These are phyloP conservation scores for Ophiostoma populinum DNA, from an alignment of 2,329 filamentous ascomycete species.

Conservation along the genomic window DNA sequence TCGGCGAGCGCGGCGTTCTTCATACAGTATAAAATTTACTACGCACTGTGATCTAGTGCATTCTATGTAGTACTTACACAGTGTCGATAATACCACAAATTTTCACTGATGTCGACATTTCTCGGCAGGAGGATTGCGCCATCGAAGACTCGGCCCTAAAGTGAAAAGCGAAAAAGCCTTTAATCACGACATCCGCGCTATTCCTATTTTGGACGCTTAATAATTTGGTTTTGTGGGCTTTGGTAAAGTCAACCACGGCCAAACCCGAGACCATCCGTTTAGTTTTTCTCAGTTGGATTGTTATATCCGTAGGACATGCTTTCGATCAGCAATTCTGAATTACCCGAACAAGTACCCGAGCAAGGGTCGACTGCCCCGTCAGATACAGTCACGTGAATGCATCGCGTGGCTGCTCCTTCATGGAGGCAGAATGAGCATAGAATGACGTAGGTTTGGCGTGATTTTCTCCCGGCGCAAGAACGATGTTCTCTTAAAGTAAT, in stretches of 20 bases:
- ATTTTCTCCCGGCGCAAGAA: no score
- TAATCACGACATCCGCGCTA: conserved; percentile 24
- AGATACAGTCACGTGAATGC: no score
- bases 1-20: not conserved
- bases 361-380: no score
- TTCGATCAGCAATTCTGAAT: no score
- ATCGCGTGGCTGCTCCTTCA: no score
- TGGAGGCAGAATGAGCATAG: no score
- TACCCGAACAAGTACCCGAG: no score
- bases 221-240: conserved; percentile 1
- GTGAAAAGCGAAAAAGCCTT: conserved; percentile 7
- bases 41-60: not conserved
- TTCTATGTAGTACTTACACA: not conserved
- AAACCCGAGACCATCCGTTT: no score
- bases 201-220: conserved; percentile 6
- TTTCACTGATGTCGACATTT: conserved; percentile 14
- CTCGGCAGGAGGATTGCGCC: conserved; percentile 10
- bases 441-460: no score
- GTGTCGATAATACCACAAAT: conserved; percentile 1
- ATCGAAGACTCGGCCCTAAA: conserved; percentile 6
- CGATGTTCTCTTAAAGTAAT: no score
- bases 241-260: not conserved
- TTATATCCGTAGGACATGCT: no score
- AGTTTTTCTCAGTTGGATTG: no score
- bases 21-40: not conserved